A percentile compares a stretch with the other conserved stretches of the same genome.
Evolutionary conservation across 805 yeast genomes (phyloP).

Genomic region (Wickerhamomyces tratensis): DNA sequence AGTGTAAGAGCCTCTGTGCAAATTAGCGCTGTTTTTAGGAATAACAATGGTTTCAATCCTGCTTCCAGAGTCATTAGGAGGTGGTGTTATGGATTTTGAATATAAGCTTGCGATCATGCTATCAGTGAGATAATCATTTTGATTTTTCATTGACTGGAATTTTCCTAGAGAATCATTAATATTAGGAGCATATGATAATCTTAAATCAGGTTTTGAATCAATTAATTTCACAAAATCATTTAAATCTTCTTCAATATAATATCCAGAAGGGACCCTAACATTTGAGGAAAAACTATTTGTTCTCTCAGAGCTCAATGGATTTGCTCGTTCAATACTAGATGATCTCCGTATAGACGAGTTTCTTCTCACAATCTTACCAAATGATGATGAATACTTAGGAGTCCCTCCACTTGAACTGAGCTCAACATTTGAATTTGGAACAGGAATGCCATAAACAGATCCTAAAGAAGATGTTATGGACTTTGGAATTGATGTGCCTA

Average conservation of each 20-base stretch:
- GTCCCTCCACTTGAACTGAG: slow-evolving; percentile 32
- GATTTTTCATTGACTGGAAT: slow-evolving; percentile 42
- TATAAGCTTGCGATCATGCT: slow-evolving; percentile 42
- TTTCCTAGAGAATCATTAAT: slow-evolving; percentile 37
- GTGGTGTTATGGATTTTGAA: slow-evolving; percentile 13
- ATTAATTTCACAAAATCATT: slow-evolving; percentile 64
- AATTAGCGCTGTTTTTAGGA: no score
- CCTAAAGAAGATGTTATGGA: slow-evolving; percentile 17
- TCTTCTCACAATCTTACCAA: slow-evolving; percentile 57
- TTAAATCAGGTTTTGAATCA: slow-evolving; percentile 51
- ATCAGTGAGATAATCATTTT: slow-evolving; percentile 46
- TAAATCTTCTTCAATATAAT: slow-evolving; percentile 47
- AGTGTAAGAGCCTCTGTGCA: slow-evolving; percentile 16
- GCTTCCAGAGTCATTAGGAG: slow-evolving; percentile 2
- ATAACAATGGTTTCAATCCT: slow-evolving; percentile 4
- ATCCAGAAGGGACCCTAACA: slow-evolving; percentile 21
- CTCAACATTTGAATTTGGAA: slow-evolving; percentile 15
- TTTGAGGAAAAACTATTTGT: slow-evolving; percentile 10
- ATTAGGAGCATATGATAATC: slow-evolving; percentile 20
- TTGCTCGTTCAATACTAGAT: slow-evolving; percentile 18
- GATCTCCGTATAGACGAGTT: slow-evolving; percentile 27
- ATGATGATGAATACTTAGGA: slow-evolving; percentile 63
- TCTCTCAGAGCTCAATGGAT: slow-evolving; percentile 20
- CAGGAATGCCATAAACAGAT: slow-evolving; percentile 11
- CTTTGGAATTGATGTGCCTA: slow-evolving; percentile 18